Conservation (phyloP, 495 filamentous ascomycete genomes). For the Evansstolkia leycettana region DNA sequence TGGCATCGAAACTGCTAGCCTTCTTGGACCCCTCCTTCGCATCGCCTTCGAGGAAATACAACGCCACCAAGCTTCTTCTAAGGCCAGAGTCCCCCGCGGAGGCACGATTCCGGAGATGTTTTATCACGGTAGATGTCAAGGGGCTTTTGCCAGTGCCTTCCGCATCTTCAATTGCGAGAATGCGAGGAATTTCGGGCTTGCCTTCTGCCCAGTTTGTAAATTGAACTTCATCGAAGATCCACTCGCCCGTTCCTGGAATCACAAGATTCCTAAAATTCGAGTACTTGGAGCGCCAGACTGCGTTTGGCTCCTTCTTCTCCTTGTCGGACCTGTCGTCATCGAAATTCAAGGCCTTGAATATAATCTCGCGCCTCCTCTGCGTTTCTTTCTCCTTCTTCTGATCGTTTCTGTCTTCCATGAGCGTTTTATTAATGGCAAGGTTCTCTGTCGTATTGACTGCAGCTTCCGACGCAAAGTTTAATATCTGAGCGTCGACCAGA, state of each 20-base stretch:
- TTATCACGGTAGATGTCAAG: conserved; percentile 22
- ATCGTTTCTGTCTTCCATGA: conserved; percentile 11
- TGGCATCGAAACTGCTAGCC: conserved; percentile 11
- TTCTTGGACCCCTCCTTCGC: conserved; percentile 12
- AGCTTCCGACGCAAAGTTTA: conserved; percentile 21
- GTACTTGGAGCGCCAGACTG: conserved; percentile 22
- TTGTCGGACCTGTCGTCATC: conserved; percentile 18
- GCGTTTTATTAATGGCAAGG: conserved; percentile 15
- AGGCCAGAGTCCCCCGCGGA: conserved; percentile 14
- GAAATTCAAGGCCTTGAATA: conserved; percentile 19
- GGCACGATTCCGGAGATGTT: conserved; percentile 14
- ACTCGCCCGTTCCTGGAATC: conserved; percentile 20
- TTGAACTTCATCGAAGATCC: conserved; percentile 14
- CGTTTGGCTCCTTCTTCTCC: conserved; percentile 19
- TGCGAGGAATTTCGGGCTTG: conserved; percentile 6
- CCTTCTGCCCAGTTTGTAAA: conserved; percentile 19
- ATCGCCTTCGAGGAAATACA: conserved; percentile 28
- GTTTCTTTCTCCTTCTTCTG: conserved; percentile 21
- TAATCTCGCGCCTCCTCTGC: conserved; percentile 15
- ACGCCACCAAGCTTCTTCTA: conserved; percentile 15
- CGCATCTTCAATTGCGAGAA: conserved; percentile 18
- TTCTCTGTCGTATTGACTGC: conserved; percentile 19
- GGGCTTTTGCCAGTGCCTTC: conserved; percentile 26
- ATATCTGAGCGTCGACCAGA: conserved; percentile 23
- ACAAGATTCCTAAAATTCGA: conserved; percentile 19